Evolutionary conservation across 495 filamentous ascomycete genomes (phyloP), one percentile per base, ranked within the genome.

Genomic region (Jackrogersella multiformis): DNA sequence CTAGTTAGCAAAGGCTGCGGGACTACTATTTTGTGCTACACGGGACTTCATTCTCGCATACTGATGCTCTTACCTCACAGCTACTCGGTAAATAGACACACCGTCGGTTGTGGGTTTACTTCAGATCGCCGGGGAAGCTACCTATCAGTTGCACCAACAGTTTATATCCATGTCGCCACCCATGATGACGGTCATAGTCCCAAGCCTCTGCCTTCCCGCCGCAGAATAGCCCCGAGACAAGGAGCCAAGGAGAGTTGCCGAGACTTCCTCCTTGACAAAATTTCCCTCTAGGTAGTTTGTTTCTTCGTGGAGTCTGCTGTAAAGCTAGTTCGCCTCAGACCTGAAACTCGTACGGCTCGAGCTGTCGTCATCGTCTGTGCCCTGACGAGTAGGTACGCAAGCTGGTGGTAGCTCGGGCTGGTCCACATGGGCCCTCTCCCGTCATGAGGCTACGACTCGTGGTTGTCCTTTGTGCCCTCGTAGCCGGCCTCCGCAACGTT

Each of bases 321-420:
- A n/a, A n/a, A n/a, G n/a, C 13, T 10, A 30, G 24, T 21, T n/a
- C 21, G 26, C 5, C n/a, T 10, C 45, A 9, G 1, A 32, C 10
- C 2, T 53, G 49, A 53, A 55, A 39, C 28, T 57, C 35, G 39
- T 46, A 15, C 26, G 9, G 16, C 39, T 24, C 30, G 15, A 46
- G 28, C 9, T 9, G 5, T 28, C 10, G 26, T 44, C 36, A 30
- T 30, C 3, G 9, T 35, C 21, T 35, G 41, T 21, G 23, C 3
- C n/a, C 7, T 13, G 15, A 34, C 4, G 23, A 15, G 4, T n/a
- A 23, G 1, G 23, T 2, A 16, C 13, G 1, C 16, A 1, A 23
- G 41, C n/a, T n/a, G 8, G 13, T 1, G 18, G 21, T 24, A 0
- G 20, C 13, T 54, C 32, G 13, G 4, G 13, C 15, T 45, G 2